Conservation (phyloP, 2,329 filamentous ascomycete genomes). For the Zelopaecilomyces penicillatus region DNA sequence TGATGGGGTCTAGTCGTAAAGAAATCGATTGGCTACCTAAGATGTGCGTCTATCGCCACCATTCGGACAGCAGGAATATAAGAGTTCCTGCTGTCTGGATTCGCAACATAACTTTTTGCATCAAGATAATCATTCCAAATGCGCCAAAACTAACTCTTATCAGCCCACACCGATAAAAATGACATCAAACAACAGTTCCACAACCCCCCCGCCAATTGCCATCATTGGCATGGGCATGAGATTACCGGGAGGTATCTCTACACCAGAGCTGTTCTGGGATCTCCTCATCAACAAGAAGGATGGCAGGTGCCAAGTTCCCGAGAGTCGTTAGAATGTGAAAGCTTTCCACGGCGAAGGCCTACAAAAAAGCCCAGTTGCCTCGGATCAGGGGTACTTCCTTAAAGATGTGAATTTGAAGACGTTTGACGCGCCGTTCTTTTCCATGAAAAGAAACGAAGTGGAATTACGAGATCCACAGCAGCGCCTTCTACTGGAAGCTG, state of each 20-base stretch:
- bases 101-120: no score
- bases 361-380: slow-evolving; percentile 6
- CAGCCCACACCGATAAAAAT: no score
- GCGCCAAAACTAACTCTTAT: no score
- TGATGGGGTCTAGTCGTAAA: no score
- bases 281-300: slow-evolving; percentile 20
- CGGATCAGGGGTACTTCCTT: slow-evolving; percentile 20
- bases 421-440: slow-evolving; percentile 26
- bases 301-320: slow-evolving; percentile 17
- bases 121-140: no score
- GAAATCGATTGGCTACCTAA: no score
- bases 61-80: no score
- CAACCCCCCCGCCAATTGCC: slow-evolving; percentile 18
- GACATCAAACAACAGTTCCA: no score
- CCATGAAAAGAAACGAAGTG: slow-evolving; percentile 18
- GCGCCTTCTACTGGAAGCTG: slow-evolving; percentile 18
- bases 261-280: slow-evolving; percentile 21
- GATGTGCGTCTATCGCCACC: no score
- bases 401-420: slow-evolving; percentile 12
- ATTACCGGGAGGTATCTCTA: slow-evolving; percentile 21
- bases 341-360: slow-evolving; percentile 12
- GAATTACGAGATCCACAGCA: slow-evolving; percentile 23
- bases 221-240: slow-evolving; percentile 24
- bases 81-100: no score
- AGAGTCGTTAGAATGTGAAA: slow-evolving; percentile 18